Evolutionary conservation across 2,329 filamentous ascomycete genomes (phyloP).

Genomic region (Colletotrichum horii): DNA sequence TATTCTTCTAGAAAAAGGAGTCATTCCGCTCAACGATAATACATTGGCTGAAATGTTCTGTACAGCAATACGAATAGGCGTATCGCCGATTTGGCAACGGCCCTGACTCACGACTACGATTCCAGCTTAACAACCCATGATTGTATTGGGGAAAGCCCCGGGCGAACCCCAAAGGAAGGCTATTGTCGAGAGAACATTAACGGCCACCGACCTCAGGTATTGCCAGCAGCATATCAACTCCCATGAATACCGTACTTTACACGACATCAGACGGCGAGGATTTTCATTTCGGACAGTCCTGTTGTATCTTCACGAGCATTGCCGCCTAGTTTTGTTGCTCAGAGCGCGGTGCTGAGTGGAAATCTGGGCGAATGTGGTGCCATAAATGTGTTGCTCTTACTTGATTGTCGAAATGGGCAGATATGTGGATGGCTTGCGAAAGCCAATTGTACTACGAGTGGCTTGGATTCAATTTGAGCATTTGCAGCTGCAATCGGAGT

Average conservation of each 20-base stretch:
- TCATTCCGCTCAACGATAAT: background rate
- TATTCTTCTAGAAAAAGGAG: background rate
- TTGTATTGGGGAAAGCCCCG: background rate
- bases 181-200: background rate
- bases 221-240: background rate
- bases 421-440: background rate
- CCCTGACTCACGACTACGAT: background rate
- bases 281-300: background rate
- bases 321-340: rapidly evolving
- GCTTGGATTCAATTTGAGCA: background rate
- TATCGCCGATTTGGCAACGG: background rate
- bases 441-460: background rate
- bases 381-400: background rate
- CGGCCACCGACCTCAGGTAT: background rate
- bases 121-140: background rate
- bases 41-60: background rate
- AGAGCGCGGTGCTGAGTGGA: background rate
- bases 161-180: background rate
- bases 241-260: background rate
- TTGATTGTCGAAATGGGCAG: background rate
- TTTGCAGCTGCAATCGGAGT: background rate
- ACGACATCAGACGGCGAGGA: background rate
- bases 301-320: background rate
- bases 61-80: background rate
- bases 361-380: background rate